Evolutionary conservation across 1,139 yeast species (phyloP).

Genomic region (Waltiozyma solani): DNA sequence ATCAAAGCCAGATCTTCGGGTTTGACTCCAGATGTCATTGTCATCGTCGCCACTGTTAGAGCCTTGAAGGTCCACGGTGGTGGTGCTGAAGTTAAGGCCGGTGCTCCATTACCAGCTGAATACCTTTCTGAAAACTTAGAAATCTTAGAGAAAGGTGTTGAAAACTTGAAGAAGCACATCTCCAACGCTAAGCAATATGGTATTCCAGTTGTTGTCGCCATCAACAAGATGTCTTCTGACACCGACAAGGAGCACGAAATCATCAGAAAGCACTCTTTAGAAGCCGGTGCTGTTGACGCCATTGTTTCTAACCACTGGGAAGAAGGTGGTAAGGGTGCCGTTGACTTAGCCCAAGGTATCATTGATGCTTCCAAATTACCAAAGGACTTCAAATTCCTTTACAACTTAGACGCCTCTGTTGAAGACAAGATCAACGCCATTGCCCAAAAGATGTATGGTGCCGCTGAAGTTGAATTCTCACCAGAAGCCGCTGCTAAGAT

Average conservation of each 20-base stretch:
- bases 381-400: constrained; percentile 58
- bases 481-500: constrained; percentile 82
- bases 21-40: constrained; percentile 61
- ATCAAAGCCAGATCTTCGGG: constrained; percentile 76
- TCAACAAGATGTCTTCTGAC: constrained; percentile 85
- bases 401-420: constrained; percentile 60
- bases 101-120: constrained; percentile 80
- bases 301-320: constrained; percentile 97
- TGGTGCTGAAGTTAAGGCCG: constrained; percentile 96
- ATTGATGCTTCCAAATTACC: constrained; percentile 56
- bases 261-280: constrained; percentile 72
- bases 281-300: constrained; percentile 95
- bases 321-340: constrained; percentile 94
- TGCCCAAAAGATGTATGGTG: constrained; percentile 92
- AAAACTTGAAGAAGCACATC: constrained; percentile 88
- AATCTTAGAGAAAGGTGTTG: constrained; percentile 73
- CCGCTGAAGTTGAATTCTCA: constrained; percentile 75
- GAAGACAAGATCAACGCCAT: constrained; percentile 78
- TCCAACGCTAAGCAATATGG: constrained; percentile 80
- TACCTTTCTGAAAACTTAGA: constrained; percentile 84
- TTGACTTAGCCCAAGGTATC: constrained; percentile 79
- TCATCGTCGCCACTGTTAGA: constrained; percentile 70
- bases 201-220: constrained; percentile 92
- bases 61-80: constrained; percentile 87
- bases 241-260: constrained; percentile 75